A percentile compares a stretch with the other conserved stretches of the same genome.
phyloP scores from a whole-genome alignment of 805 yeast species.

The Myxozyma udenii region DNA sequence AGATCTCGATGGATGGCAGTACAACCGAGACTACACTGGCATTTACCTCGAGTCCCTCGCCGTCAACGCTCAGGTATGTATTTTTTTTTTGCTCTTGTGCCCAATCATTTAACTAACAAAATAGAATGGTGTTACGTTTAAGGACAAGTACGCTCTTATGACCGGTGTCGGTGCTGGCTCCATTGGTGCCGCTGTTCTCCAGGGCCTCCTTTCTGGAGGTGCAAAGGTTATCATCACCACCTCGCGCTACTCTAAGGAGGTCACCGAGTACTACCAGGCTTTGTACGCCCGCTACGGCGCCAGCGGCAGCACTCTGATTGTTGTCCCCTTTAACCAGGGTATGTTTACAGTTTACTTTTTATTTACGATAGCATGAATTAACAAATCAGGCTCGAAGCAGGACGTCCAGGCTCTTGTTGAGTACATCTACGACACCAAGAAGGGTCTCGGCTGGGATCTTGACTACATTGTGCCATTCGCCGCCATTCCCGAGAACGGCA shows the following conservation, averaged over 20 bases:
- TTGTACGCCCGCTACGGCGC: constrained; percentile 93
- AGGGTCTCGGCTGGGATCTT: constrained; percentile 96
- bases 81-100: not conserved
- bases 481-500: constrained; percentile 98
- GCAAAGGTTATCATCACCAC: constrained; percentile 96
- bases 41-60: constrained; percentile 85
- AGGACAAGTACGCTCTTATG: constrained; percentile 80
- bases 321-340: constrained; percentile 94
- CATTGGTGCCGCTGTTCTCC: constrained; percentile 94
- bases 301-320: constrained; percentile 83
- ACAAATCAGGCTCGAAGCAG: constrained; percentile 67
- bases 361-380: not conserved
- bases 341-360: not conserved
- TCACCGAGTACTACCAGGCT: constrained; percentile 92
- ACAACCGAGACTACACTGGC: constrained; percentile 74
- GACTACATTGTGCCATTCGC: constrained; percentile 97
- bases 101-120: not conserved
- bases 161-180: constrained; percentile 99
- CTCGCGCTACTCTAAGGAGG: constrained; percentile 88
- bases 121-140: constrained; percentile 75
- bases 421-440: constrained; percentile 80
- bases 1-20: constrained; percentile 74
- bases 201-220: constrained; percentile 95
- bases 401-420: constrained; percentile 84
- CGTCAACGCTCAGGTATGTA: constrained; percentile 54